A percentile compares a stretch with the other conserved stretches of the same genome.
These are phyloP conservation scores for Hypoxylon crocopeplum DNA, from an alignment of 495 filamentous ascomycete genomes.

Conservation along the genomic window DNA sequence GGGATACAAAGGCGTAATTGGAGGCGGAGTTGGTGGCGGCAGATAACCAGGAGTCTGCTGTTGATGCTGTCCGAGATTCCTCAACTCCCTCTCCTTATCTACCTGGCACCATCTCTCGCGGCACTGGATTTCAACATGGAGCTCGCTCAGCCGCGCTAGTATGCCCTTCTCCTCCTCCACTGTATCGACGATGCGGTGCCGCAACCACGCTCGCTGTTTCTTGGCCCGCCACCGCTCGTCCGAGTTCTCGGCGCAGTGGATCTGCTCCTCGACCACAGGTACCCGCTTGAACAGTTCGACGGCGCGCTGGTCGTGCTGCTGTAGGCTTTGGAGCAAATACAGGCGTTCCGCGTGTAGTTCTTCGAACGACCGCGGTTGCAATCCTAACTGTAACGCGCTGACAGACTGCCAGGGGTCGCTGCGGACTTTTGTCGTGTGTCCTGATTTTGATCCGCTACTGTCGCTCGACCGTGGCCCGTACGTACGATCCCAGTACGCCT, in stretches of 20 bases:
- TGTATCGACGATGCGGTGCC: slow-evolving; percentile 42
- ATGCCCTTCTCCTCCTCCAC: slow-evolving; percentile 50
- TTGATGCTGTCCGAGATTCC: slow-evolving; percentile 8
- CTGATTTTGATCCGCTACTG: neutral
- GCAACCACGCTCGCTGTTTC: slow-evolving; percentile 40
- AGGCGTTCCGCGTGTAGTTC: slow-evolving; percentile 48
- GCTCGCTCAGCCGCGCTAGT: slow-evolving; percentile 49
- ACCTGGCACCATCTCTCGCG: slow-evolving; percentile 45
- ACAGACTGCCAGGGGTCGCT: slow-evolving; percentile 22
- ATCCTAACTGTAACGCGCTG: slow-evolving; percentile 22
- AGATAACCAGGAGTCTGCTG: neutral
- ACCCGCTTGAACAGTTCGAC: slow-evolving; percentile 41
- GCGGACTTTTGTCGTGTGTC: neutral
- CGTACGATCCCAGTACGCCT: neutral
- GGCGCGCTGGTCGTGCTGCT: slow-evolving; percentile 44
- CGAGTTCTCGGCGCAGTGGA: slow-evolving; percentile 1
- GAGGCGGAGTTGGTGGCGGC: neutral
- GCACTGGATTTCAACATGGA: slow-evolving; percentile 51
- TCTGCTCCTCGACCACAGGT: slow-evolving; percentile 35
- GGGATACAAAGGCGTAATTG: too few relatives aligned
- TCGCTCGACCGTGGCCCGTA: neutral
- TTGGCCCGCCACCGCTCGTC: slow-evolving; percentile 7
- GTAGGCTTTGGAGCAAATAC: slow-evolving; percentile 48
- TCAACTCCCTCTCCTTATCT: slow-evolving; percentile 25
- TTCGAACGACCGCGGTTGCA: slow-evolving; percentile 43